These are phyloP conservation scores for Mortierella sp. DNA, from an alignment of 371 early-diverging fungal species.

Conservation along the genomic window DNA sequence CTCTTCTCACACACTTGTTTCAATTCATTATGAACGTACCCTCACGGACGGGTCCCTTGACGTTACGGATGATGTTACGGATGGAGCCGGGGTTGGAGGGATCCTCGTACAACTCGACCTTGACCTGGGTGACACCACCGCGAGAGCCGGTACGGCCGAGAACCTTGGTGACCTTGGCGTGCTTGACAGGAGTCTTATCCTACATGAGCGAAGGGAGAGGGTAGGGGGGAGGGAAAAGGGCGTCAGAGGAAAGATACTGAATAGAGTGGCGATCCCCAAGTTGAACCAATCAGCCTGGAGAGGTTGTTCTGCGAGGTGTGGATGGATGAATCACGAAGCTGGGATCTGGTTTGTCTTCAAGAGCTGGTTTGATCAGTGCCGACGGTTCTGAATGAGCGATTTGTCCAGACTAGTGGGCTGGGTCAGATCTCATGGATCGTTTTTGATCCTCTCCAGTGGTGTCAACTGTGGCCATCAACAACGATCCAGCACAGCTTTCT, in stretches of 20 bases:
- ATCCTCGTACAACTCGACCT: slow-evolving; percentile 98
- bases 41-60: slow-evolving; percentile 98
- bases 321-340: no score
- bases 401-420: neutral
- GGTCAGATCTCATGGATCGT: neutral
- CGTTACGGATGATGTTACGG: slow-evolving; percentile 99
- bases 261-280: neutral
- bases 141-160: slow-evolving; percentile 99
- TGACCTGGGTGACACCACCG: slow-evolving; percentile 98
- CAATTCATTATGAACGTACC: slow-evolving; percentile 33
- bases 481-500: slow-evolving; percentile 31
- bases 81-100: slow-evolving; percentile 61
- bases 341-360: no score
- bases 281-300: neutral
- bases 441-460: neutral
- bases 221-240: neutral
- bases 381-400: no score
- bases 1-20: no score
- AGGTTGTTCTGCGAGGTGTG: no score
- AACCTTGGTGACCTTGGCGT: slow-evolving; percentile 95
- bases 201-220: slow-evolving; percentile 25
- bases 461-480: neutral
- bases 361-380: no score
- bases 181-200: slow-evolving; percentile 88
- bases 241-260: slow-evolving; percentile 2